Evolutionary conservation across 2,329 filamentous ascomycete genomes (phyloP).

Genomic region (Neopestalotiopsis sp.): DNA sequence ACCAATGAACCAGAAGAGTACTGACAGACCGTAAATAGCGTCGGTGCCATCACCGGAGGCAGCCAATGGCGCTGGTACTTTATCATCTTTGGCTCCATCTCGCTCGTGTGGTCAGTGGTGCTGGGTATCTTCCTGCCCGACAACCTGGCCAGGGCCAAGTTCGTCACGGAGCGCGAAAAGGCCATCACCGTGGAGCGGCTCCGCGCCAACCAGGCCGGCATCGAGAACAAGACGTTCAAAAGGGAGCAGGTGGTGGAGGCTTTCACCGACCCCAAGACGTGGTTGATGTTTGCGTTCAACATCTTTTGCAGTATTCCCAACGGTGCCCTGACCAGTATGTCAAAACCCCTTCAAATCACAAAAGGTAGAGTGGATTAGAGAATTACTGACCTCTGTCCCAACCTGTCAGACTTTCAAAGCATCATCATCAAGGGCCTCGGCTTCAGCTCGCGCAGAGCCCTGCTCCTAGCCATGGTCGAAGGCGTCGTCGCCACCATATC

Average conservation of each 20-base stretch:
- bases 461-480: slow-evolving; percentile 20
- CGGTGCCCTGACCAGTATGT: slow-evolving; percentile 37
- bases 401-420: slow-evolving; percentile 17
- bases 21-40: slow-evolving; percentile 37
- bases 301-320: slow-evolving; percentile 60
- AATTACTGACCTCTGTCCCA: background rate
- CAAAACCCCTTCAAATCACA: background rate
- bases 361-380: background rate
- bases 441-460: slow-evolving; percentile 18
- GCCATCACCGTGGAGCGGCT: slow-evolving; percentile 60
- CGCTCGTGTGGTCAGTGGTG: slow-evolving; percentile 59
- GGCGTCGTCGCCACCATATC: slow-evolving; percentile 19
- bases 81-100: slow-evolving; percentile 63
- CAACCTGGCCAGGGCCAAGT: slow-evolving; percentile 65
- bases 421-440: slow-evolving; percentile 21
- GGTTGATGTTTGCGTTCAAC: slow-evolving; percentile 42
- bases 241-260: slow-evolving; percentile 28
- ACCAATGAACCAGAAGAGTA: background rate
- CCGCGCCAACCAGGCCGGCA: slow-evolving; percentile 54
- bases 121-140: slow-evolving; percentile 66
- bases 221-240: slow-evolving; percentile 45
- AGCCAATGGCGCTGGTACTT: slow-evolving; percentile 50
- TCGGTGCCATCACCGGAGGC: slow-evolving; percentile 59
- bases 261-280: slow-evolving; percentile 28
- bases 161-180: slow-evolving; percentile 62